These are phyloP conservation scores for Tetradesmus obliquus DNA, from an alignment of 139 green algal species.

Conservation along the genomic window DNA sequence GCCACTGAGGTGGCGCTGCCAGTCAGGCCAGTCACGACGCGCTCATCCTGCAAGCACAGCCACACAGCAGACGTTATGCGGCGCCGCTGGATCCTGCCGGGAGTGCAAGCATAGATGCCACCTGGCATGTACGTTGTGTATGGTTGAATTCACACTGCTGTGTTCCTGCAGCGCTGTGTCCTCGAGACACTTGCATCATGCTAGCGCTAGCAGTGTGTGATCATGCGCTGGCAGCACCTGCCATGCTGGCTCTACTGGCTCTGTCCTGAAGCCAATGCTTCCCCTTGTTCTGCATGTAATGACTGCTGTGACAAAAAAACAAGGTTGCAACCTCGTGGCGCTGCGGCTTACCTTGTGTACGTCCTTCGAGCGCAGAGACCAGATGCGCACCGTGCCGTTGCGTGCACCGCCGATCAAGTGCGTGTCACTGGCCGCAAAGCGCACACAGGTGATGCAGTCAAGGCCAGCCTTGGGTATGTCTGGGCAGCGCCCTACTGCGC, in stretches of 20 bases:
- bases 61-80: neutral
- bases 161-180: neutral
- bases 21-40: neutral
- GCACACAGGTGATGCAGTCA: conserved; percentile 11
- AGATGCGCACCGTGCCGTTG: conserved; percentile 12
- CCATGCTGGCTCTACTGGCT: neutral
- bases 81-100: too few relatives aligned
- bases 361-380: neutral
- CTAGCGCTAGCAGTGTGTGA: neutral
- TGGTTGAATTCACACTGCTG: too few relatives aligned
- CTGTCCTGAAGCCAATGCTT: neutral
- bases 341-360: neutral
- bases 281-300: neutral
- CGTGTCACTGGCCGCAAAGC: neutral
- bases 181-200: too few relatives aligned
- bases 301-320: neutral
- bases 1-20: conserved; percentile 17
- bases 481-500: neutral
- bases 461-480: neutral
- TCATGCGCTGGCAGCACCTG: neutral
- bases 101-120: neutral
- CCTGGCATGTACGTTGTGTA: too few relatives aligned
- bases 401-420: neutral
- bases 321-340: too few relatives aligned
- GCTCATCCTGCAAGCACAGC: neutral